phyloP scores from a whole-genome alignment of 1,284 basidiomycete species.

The Macrocybe sp. region DNA sequence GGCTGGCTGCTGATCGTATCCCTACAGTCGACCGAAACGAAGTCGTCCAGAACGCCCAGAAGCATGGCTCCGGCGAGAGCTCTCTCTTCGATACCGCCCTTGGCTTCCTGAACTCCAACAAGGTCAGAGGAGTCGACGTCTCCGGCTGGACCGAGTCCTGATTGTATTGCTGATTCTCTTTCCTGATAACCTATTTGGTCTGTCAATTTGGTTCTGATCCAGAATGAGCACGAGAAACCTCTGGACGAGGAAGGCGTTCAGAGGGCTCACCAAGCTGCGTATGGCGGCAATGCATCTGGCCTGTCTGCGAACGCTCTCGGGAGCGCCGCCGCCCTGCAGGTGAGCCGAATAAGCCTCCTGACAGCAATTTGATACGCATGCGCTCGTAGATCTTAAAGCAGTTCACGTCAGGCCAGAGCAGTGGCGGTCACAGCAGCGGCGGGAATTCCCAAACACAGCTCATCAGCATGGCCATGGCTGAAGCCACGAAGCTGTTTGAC shows the following conservation, averaged over 20 bases:
- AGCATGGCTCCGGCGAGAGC: constrained; percentile 45
- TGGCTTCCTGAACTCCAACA: constrained; percentile 44
- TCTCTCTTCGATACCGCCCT: constrained; percentile 50
- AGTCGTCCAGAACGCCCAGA: constrained; percentile 44
- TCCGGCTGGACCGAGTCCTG: no score
- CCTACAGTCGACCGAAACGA: constrained; percentile 56
- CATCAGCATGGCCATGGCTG: constrained; percentile 79
- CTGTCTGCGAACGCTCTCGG: constrained; percentile 61
- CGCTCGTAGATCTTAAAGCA: constrained; percentile 46
- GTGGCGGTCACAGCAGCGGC: constrained; percentile 30
- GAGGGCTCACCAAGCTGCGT: constrained; percentile 57
- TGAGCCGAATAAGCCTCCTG: constrained; percentile 18
- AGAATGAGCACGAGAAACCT: constrained; percentile 49
- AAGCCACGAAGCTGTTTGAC: constrained; percentile 73
- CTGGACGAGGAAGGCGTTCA: constrained; percentile 67
- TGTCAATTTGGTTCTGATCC: background rate
- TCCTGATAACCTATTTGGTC: background rate
- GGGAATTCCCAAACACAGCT: constrained; percentile 54
- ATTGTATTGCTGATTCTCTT: no score
- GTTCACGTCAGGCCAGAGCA: constrained; percentile 50
- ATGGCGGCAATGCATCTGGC: constrained; percentile 42
- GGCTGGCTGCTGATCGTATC: constrained; percentile 27
- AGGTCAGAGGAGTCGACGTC: constrained; percentile 28
- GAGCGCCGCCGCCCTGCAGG: constrained; percentile 75
- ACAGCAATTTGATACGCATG: background rate